Conservation (phyloP, 257 asterid genomes). For the Nicotiana tomentosiformis region DNA sequence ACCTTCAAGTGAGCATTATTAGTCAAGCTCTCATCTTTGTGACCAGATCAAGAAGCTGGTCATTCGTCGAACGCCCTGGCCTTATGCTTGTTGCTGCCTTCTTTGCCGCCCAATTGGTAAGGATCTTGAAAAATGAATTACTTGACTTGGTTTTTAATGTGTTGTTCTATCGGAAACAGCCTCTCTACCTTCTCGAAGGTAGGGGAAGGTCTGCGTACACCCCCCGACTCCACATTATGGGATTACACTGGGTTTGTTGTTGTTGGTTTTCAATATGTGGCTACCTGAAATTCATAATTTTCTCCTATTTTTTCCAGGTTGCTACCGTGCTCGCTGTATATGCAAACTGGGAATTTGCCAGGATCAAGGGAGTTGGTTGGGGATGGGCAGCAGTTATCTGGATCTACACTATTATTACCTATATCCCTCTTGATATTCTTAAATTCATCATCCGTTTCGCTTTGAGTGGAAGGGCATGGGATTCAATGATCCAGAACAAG, state of each 20-base stretch:
- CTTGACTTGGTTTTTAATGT: not conserved
- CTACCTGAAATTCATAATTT: not conserved
- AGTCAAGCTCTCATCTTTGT: conserved; percentile 92
- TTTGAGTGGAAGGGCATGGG: conserved; percentile 77
- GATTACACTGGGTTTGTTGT: no score
- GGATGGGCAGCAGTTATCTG: conserved; percentile 85
- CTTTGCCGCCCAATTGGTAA: conserved; percentile 66
- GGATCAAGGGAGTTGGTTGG: conserved; percentile 82
- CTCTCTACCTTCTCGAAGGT: no score
- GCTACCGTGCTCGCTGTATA: conserved; percentile 70
- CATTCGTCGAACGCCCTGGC: conserved; percentile 78
- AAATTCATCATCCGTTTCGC: conserved; percentile 59
- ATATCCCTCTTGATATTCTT: conserved; percentile 74
- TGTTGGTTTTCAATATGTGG: not conserved
- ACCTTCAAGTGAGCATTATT: conserved; percentile 93
- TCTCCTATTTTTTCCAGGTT: conserved; percentile 22
- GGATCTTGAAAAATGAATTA: not conserved
- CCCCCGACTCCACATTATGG: no score
- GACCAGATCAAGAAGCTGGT: conserved; percentile 85
- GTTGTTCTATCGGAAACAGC: no score
- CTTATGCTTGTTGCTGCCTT: conserved; percentile 58
- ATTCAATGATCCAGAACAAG: conserved; percentile 70
- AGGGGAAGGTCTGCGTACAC: no score
- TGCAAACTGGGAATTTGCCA: conserved; percentile 66
- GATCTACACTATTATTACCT: conserved; percentile 63